Base-by-base conservation (phyloP, 2,329 filamentous ascomycete genomes). In the Pestalotiopsis sp. region DNA sequence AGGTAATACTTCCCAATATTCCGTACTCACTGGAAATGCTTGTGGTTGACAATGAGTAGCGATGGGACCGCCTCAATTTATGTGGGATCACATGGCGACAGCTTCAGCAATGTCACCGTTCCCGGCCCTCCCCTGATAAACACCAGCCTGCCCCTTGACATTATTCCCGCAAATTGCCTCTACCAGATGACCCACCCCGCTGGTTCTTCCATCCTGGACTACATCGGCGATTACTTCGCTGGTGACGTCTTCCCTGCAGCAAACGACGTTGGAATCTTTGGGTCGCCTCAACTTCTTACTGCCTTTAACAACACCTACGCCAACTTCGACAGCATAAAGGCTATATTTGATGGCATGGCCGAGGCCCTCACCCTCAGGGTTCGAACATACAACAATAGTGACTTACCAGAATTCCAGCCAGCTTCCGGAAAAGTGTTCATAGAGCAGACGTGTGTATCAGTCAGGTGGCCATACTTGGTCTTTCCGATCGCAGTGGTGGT, bases 361-460 rank as follows among this genome's bases (percentile, higher is more conserved):
- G 52, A 66, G 27, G 27, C n/a, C n/a, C 38, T 59, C 64, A 66
- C 49, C 17, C 41, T 57, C 2, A 45, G 52, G 3, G 39, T 66
- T 23, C 64, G 52, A 23, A 36, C n/a, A 36, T 39, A 66, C 49
- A 14, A 12, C 49, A 17, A 49, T 49, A 17, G 41, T 2, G 11
- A 58, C 7, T 31, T n/a, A 2, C 41, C 23, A 4, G 27, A 12
- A 31, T 9, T 56, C 4, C 27, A 23, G 4, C 64, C 64, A 14
- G 64, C 52, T 2, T 23, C 25, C 14, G 64, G 52, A 36, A 14
- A 17, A 11, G 64, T 59, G 52, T 58, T 11, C 3, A 49, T 39
- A 38, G 27, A 66, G 23, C 56, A 66, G 52, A 66, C 64, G 20
- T 66, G 64, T 12, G 64, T 66, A 14, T 25, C 14, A n/a, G 64